These are phyloP conservation scores for Anethum foeniculum DNA, from an alignment of 140 eudicot species.

Conservation along the genomic window DNA sequence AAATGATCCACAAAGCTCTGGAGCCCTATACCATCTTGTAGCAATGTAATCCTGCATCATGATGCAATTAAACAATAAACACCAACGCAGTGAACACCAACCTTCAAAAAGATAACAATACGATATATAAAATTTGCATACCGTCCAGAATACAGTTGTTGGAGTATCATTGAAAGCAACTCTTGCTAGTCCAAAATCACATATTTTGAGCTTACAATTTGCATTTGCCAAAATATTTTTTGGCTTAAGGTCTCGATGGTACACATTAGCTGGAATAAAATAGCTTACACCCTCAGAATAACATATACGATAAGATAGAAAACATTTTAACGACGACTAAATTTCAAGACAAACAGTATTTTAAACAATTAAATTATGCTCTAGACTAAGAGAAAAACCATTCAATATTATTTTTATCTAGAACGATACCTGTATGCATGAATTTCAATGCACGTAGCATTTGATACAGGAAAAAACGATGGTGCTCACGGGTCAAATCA, in stretches of 20 bases:
- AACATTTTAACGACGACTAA: background rate
- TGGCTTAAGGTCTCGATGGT: constrained; percentile 95
- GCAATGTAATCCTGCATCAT: constrained; percentile 82
- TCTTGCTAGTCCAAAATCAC: constrained; percentile 91
- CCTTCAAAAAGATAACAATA: background rate
- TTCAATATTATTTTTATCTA: background rate
- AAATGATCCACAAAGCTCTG: constrained; percentile 93
- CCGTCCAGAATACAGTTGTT: constrained; percentile 91
- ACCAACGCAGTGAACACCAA: background rate
- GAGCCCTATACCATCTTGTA: constrained; percentile 98
- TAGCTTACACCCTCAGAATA: constrained; percentile 8
- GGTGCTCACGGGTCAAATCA: constrained; percentile 92
- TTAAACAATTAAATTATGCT: background rate
- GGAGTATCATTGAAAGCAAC: constrained; percentile 93
- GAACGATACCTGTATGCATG: constrained; percentile 75
- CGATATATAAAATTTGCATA: constrained; percentile 21
- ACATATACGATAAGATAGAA: background rate
- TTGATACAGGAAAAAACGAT: constrained; percentile 87
- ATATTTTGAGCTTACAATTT: constrained; percentile 87
- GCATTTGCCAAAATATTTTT: constrained; percentile 93
- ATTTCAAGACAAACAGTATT: background rate
- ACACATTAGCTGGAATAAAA: constrained; percentile 67
- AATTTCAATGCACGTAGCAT: constrained; percentile 89
- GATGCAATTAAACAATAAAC: constrained; percentile 4
- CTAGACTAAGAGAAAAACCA: background rate